These are phyloP conservation scores for Phytopythium helicoides DNA, from an alignment of 352 stramenopile genomes.

Conservation along the genomic window DNA sequence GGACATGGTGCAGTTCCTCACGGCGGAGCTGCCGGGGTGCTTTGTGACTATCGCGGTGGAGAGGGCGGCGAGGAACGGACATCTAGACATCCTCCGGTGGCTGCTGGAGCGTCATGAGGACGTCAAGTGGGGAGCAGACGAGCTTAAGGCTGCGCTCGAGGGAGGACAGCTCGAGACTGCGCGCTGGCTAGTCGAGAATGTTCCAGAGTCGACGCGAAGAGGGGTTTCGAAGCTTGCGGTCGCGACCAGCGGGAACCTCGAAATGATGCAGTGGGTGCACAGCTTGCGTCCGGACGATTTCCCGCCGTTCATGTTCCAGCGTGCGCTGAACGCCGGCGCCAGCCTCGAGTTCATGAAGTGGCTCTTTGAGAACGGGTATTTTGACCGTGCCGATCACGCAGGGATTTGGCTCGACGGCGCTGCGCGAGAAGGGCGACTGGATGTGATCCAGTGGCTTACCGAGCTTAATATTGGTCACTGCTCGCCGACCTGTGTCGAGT, in stretches of 20 bases:
- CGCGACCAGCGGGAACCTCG: conserved; percentile 17
- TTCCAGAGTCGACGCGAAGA: conserved; percentile 4
- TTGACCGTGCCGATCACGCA: background rate
- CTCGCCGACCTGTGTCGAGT: conserved; percentile 25
- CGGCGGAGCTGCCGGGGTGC: conserved; percentile 16
- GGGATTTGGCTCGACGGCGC: background rate
- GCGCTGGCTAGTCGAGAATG: conserved; percentile 19
- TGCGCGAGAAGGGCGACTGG: conserved; percentile 13
- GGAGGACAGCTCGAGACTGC: conserved; percentile 11
- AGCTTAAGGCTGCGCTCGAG: conserved; percentile 17
- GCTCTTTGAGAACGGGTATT: background rate
- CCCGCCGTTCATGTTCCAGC: background rate
- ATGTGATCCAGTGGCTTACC: conserved; percentile 31
- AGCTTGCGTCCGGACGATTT: background rate
- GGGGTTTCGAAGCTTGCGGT: conserved; percentile 17
- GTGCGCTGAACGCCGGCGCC: background rate
- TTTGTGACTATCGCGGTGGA: conserved; percentile 29
- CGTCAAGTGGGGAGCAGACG: conserved; percentile 22
- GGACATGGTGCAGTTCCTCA: conserved; percentile 1
- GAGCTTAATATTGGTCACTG: conserved; percentile 13
- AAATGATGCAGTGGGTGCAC: conserved; percentile 21
- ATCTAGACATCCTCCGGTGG: conserved; percentile 35
- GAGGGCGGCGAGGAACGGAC: conserved; percentile 25
- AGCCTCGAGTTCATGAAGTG: conserved; percentile 4
- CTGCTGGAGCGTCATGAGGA: conserved; percentile 12